Percentiles rank a stretch among this genome's conserved stretches.
These are phyloP conservation scores for Aureobasidium zeae DNA, from an alignment of 2,329 filamentous ascomycete species.

Conservation along the genomic window DNA sequence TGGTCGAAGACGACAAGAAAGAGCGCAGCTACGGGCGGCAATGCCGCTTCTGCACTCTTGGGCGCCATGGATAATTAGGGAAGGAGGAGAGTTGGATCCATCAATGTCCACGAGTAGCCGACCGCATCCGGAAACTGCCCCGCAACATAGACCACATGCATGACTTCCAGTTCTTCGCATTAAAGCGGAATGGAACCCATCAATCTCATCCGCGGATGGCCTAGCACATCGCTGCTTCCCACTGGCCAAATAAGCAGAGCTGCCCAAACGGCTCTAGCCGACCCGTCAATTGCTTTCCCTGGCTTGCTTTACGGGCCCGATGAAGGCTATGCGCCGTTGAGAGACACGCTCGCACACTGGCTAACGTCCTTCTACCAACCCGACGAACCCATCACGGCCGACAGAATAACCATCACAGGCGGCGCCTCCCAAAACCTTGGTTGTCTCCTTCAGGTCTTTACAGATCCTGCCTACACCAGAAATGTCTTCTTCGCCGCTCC, in stretches of 20 bases:
- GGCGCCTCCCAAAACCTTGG: conserved; percentile 79
- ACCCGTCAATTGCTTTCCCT: conserved; percentile 49
- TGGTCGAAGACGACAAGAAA: conserved; percentile 31
- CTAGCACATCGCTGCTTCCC: conserved; percentile 56
- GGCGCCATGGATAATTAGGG: not conserved
- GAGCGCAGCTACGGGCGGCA: conserved; percentile 27
- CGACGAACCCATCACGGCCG: conserved; percentile 35
- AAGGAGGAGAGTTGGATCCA: not conserved
- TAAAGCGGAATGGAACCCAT: conserved; percentile 43
- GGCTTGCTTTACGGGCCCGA: conserved; percentile 76
- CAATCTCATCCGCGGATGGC: conserved; percentile 62
- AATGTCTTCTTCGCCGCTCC: conserved; percentile 75
- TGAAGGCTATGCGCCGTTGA: conserved; percentile 60
- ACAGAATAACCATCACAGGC: conserved; percentile 70
- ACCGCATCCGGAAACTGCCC: no score
- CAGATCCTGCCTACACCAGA: conserved; percentile 65
- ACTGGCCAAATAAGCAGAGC: conserved; percentile 52
- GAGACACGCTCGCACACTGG: conserved; percentile 61
- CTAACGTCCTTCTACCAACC: conserved; percentile 53
- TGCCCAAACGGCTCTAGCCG: conserved; percentile 50
- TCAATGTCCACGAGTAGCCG: no score
- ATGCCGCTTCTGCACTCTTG: conserved; percentile 9
- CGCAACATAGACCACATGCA: no score
- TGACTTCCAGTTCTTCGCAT: no score
- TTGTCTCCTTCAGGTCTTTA: conserved; percentile 67